Evolutionary conservation across 768 basidiomycete genomes (phyloP), one percentile per base, ranked within the genome.

Genomic region (Crucibulum laeve): DNA sequence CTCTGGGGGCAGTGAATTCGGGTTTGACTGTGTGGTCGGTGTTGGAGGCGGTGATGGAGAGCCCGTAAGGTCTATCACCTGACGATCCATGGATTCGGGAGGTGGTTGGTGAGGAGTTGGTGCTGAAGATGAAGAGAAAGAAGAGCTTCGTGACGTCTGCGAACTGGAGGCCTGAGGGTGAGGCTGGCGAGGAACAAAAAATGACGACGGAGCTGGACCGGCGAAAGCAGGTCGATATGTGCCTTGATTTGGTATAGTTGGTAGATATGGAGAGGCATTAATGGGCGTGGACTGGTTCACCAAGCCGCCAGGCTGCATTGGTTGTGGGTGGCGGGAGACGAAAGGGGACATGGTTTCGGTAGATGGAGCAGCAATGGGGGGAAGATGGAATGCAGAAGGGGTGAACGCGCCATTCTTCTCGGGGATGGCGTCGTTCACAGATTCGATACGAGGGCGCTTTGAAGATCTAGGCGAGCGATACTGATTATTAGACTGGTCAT

Each of bases 41-140:
- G 57, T n/a, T 46, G 75, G 74, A 10, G 74, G 73, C 37, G 77
- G 64, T 43, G 76, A 69, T 5, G 85, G 84, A 2, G 83, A 84
- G 44, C 70, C 65, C 14, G 84, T 89, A 25, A 89, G 76, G 72
- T 89, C 87, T 60, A 89, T 89, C 42, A 88, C 69, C 48, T 85
- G 82, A 46, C 68, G 70, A 39, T 57, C 58, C 4, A 61, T 51
- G 33, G 61, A 51, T 0, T 53, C 52, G 43, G 62, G 49, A 15
- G 52, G 42, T 19, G 61, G 47, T 7, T 43, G 42, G 36, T 25
- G 43, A 33, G 11, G 30, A 46, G 36, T 47, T 25, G 53, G 18
- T 43, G 55, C 25, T 45, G 60, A 23, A 49, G 57, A 54, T 13
- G 53, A 45, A 40, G 51, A 43, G 38, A 65, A 38, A 38, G 40